Percentiles rank a stretch among this genome's conserved stretches.
Conservation (phyloP, 495 filamentous ascomycete genomes). For the Tuber calosporum region DNA sequence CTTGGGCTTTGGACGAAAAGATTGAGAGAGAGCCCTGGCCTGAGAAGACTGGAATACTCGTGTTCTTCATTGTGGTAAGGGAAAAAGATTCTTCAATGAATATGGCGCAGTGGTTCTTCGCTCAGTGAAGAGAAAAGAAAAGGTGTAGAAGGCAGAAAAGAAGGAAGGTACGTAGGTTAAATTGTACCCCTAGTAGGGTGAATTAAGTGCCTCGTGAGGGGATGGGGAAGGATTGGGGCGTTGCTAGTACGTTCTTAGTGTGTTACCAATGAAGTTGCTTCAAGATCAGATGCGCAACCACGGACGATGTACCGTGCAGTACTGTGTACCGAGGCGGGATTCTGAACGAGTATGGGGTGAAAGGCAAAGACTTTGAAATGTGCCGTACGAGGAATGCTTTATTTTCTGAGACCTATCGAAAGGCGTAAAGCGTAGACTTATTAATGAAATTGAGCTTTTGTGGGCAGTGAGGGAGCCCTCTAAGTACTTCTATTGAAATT, state of each 20-base stretch:
- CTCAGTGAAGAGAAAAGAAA: conserved; percentile 7
- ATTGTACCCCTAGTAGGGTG: background rate
- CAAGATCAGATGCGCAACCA: background rate
- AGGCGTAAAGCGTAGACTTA: background rate
- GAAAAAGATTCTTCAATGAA: background rate
- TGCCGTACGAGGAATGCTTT: conserved; percentile 4
- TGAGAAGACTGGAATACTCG: conserved; percentile 26
- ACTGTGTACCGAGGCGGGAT: background rate
- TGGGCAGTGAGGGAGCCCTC: background rate
- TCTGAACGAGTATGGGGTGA: background rate
- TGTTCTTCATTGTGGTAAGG: conserved; percentile 15
- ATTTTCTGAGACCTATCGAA: background rate
- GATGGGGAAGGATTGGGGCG: background rate
- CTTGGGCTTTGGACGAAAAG: conserved; percentile 24
- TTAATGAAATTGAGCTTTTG: background rate
- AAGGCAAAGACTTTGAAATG: background rate
- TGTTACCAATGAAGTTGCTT: background rate
- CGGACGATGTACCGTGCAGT: background rate
- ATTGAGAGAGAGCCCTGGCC: conserved; percentile 29
- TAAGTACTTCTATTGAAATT: background rate
- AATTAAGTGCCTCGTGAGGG: background rate
- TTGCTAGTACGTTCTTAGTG: background rate
- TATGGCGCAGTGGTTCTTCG: background rate
- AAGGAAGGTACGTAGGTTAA: background rate
- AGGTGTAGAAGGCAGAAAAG: background rate